Percentiles rank a stretch among this genome's conserved stretches.
Conservation (phyloP, 257 asterid species). For the Salvia hispanica region DNA sequence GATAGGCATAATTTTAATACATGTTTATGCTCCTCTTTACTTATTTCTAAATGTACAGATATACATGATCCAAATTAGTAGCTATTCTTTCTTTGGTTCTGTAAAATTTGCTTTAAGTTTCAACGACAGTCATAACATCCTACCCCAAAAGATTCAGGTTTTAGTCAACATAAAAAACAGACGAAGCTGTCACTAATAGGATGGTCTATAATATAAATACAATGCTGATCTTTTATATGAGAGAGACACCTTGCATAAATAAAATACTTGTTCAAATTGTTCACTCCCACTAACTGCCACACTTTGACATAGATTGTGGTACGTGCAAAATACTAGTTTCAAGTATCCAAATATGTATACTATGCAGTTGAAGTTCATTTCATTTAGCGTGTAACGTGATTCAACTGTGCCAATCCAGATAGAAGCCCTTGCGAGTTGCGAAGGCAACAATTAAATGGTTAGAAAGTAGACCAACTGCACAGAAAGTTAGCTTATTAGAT, state of each 20-base stretch:
- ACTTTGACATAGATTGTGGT: not conserved
- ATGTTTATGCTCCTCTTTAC: not conserved
- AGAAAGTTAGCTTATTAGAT: not conserved
- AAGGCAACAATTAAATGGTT: constrained; percentile 5
- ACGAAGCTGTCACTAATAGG: not conserved
- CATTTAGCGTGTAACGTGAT: not conserved
- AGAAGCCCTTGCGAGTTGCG: not conserved
- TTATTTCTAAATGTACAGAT: no score
- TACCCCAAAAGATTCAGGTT: not conserved
- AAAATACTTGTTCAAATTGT: constrained; percentile 12
- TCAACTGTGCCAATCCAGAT: constrained; percentile 13
- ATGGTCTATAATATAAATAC: not conserved
- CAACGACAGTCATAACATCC: not conserved
- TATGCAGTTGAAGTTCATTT: constrained; percentile 1
- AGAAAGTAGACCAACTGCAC: not conserved
- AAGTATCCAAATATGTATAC: not conserved
- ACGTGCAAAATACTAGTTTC: not conserved
- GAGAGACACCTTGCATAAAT: not conserved
- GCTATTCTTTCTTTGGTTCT: not conserved
- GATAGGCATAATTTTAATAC: not conserved
- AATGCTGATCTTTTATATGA: not conserved
- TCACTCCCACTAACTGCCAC: not conserved
- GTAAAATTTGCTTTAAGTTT: not conserved
- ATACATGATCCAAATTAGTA: not conserved
- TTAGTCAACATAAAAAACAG: constrained; percentile 17